Base-by-base conservation (phyloP, 2,329 filamentous ascomycete genomes). In the Colletotrichum eleusines region DNA sequence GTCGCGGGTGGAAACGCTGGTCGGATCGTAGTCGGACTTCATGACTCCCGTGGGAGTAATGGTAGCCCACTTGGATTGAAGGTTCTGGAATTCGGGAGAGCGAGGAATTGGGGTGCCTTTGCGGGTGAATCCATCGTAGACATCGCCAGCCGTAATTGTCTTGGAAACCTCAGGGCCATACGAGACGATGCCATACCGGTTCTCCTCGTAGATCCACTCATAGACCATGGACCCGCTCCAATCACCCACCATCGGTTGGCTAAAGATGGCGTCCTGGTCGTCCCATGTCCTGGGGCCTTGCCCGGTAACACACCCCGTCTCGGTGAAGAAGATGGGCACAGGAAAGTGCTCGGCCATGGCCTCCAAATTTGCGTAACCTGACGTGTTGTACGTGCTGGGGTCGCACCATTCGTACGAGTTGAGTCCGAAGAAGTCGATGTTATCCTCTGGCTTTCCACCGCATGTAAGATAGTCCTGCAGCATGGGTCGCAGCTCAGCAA, bases 271-370 rank as follows among this genome's bases (percentile, higher is more conserved):
- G 50, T 87, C 85, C 80, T 96, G 93, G 77, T 97, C 92, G 31
- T 85, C 84, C 77, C 92, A 94, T 1, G 85, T 82, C 53, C 92
- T 87, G 0, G 91, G 90, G 1, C 82, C 81, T 1, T 85, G 84
- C 7, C 75, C 75, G 0, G 83, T 86, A 78, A 93, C 95, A 86
- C 94, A 97, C 69, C 94, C 94, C 3, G 93, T 96, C 81, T 97
- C 94, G 42, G 93, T 95, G 82, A 97, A 94, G 85, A 94, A 95
- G 76, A 96, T 94, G 26, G 93, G 94, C n/a, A 97, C 89, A 57
- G 90, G 91, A 80, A 94, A 95, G 75, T 88, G 81, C 46, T 87
- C 86, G 7, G 92, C 90, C 74, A 92, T 90, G 63, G 85, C 80
- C 78, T 94, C 87, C 35, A 97, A 88, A 73, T 85, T 84, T 57